phyloP scores from a whole-genome alignment of 2,329 filamentous ascomycete species.

The Herpotrichia juniperi region DNA sequence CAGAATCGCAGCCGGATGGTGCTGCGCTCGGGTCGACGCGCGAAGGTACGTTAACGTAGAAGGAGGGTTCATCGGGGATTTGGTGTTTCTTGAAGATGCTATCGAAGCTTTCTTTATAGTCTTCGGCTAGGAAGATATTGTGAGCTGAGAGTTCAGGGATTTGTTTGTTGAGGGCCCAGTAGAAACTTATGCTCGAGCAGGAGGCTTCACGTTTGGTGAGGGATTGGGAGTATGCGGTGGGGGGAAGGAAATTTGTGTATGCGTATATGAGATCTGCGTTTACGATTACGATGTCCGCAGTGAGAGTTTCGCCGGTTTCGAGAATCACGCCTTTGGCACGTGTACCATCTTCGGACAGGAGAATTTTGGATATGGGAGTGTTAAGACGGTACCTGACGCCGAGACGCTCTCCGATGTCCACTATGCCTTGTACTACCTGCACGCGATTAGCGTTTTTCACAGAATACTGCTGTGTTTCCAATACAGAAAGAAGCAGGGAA shows the following conservation, averaged over 20 bases:
- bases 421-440: constrained; percentile 64
- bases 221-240: constrained; percentile 49
- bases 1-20: constrained; percentile 66
- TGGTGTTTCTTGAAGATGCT: constrained; percentile 73
- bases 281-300: constrained; percentile 70
- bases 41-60: constrained; percentile 79
- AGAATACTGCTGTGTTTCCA: not conserved
- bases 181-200: constrained; percentile 78
- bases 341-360: constrained; percentile 59
- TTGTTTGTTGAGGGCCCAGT: constrained; percentile 69
- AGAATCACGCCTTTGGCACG: constrained; percentile 66
- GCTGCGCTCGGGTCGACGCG: constrained; percentile 72
- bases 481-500: not conserved
- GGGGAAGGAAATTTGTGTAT: constrained; percentile 72
- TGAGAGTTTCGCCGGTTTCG: constrained; percentile 61
- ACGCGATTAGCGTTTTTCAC: not conserved
- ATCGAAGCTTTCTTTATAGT: constrained; percentile 76
- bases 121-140: constrained; percentile 78
- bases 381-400: constrained; percentile 69
- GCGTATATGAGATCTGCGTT: constrained; percentile 79
- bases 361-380: constrained; percentile 62
- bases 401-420: constrained; percentile 64
- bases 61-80: constrained; percentile 71
- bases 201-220: constrained; percentile 62
- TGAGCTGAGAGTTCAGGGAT: constrained; percentile 70